Percentiles rank a stretch among this genome's conserved stretches.
These are phyloP conservation scores for Cornus suecica DNA, from an alignment of 148 eudicot genomes.

Conservation along the genomic window DNA sequence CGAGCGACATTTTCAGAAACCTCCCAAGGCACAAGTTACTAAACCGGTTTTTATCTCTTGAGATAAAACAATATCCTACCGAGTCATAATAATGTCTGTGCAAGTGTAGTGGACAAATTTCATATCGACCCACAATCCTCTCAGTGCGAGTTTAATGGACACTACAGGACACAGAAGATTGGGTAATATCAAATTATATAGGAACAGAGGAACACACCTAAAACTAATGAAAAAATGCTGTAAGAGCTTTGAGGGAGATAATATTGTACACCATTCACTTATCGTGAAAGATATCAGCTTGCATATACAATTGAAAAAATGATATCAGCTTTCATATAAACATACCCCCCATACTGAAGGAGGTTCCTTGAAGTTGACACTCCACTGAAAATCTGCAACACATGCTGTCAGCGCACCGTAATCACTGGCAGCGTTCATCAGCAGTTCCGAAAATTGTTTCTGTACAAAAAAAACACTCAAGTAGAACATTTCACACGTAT, in stretches of 20 bases:
- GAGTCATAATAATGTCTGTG: too few relatives aligned
- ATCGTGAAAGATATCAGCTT: neutral
- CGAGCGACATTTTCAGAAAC: neutral
- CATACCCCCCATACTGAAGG: conserved; percentile 29
- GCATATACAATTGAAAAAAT: too few relatives aligned
- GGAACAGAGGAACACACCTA: neutral
- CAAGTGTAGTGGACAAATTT: neutral
- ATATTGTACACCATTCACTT: neutral
- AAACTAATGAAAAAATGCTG: neutral
- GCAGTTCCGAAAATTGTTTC: conserved; percentile 95
- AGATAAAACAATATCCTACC: too few relatives aligned
- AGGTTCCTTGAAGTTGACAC: neutral
- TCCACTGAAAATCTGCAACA: conserved; percentile 48
- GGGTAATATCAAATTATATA: neutral
- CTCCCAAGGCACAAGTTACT: neutral
- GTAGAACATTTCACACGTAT: neutral
- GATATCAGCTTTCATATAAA: conserved; percentile 1
- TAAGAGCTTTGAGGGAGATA: neutral
- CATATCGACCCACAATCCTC: neutral
- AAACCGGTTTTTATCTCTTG: too few relatives aligned
- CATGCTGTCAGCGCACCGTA: conserved; percentile 94
- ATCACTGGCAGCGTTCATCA: conserved; percentile 99
- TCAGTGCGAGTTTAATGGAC: neutral
- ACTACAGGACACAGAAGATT: neutral
- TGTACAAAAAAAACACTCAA: conserved; percentile 37